Evolutionary conservation across 805 yeast species (phyloP).

Genomic region (Lipomyces orientalis): DNA sequence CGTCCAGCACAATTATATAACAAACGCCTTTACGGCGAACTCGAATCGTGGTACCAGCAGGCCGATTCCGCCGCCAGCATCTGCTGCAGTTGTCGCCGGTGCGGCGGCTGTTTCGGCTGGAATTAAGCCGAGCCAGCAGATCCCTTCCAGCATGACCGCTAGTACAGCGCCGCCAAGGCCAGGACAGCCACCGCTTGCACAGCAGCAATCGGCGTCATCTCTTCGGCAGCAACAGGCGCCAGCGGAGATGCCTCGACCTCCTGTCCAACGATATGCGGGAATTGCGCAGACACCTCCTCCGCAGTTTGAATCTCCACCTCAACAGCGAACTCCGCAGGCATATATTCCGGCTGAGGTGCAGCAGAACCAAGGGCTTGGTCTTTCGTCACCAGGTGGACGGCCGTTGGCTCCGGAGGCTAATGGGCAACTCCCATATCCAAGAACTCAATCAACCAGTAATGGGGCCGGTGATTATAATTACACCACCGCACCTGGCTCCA

Average conservation of each 20-base stretch:
- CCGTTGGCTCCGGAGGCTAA: not conserved
- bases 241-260: slow-evolving; percentile 10
- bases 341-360: not conserved
- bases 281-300: not conserved
- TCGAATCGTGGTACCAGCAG: slow-evolving; percentile 1
- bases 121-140: not conserved
- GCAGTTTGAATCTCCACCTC: not conserved
- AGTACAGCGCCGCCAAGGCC: not conserved
- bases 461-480: not conserved
- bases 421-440: not conserved
- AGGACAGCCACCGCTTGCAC: not conserved
- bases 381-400: slow-evolving; percentile 1
- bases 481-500: not conserved
- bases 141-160: not conserved
- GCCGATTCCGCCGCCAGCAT: not conserved
- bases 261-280: not conserved
- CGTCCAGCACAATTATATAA: slow-evolving; percentile 41
- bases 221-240: slow-evolving; percentile 2
- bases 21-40: slow-evolving; percentile 7
- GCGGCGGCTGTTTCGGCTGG: not conserved
- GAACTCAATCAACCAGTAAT: not conserved
- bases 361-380: not conserved
- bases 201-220: slow-evolving; percentile 5
- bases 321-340: not conserved
- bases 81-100: slow-evolving; percentile 1